A percentile compares a stretch with the other conserved stretches of the same genome.
These are phyloP conservation scores for Sclerotinia subarctica DNA, from an alignment of 2,329 filamentous ascomycete genomes.

Conservation along the genomic window DNA sequence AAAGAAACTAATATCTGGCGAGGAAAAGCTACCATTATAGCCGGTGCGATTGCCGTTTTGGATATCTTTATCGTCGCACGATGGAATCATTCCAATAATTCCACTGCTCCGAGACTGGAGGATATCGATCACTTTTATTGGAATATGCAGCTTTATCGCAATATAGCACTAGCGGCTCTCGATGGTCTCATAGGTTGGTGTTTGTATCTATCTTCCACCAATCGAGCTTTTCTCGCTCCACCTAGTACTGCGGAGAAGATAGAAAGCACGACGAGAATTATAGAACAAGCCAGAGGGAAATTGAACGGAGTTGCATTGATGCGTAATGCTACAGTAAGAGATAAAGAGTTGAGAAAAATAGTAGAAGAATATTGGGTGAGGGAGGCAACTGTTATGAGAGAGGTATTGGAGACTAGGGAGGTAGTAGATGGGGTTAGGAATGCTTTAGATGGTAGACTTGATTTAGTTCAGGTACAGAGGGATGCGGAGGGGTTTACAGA, in stretches of 20 bases:
- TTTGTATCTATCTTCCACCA: constrained; percentile 75
- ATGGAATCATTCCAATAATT: constrained; percentile 65
- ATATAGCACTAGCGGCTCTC: constrained; percentile 59
- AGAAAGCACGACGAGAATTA: constrained; percentile 52
- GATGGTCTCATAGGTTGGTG: constrained; percentile 62
- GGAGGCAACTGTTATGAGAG: constrained; percentile 68
- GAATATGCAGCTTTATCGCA: constrained; percentile 61
- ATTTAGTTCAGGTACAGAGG: constrained; percentile 57
- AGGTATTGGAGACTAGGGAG: constrained; percentile 75
- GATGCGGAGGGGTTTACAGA: constrained; percentile 63
- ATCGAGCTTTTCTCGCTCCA: constrained; percentile 68
- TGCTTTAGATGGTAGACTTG: constrained; percentile 61
- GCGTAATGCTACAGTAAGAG: constrained; percentile 74
- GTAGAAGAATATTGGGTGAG: constrained; percentile 75
- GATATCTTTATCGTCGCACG: constrained; percentile 65
- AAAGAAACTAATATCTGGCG: constrained; percentile 66
- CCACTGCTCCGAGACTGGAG: constrained; percentile 55
- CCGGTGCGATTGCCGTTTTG: constrained; percentile 53
- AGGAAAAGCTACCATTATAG: constrained; percentile 62
- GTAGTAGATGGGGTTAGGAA: constrained; percentile 69
- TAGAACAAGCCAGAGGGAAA: constrained; percentile 62
- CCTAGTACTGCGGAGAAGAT: constrained; percentile 63
- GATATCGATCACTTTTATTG: constrained; percentile 73
- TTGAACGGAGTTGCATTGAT: constrained; percentile 71
- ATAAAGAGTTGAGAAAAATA: constrained; percentile 64